Evolutionary conservation across 768 basidiomycete genomes (phyloP).

Genomic region (Suillus discolor): DNA sequence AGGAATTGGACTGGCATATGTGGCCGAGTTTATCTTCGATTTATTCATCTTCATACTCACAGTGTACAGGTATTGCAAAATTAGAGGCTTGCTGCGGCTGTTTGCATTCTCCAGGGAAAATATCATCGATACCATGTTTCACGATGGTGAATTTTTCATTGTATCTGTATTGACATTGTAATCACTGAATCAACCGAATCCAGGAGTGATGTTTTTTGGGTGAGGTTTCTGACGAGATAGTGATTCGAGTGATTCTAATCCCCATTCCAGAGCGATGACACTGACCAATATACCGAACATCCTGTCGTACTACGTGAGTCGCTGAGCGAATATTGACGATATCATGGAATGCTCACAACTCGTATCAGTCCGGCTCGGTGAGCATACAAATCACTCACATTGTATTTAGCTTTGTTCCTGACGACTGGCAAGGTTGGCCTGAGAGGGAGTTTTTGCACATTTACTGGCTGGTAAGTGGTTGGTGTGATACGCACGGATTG

Average conservation of each 20-base stretch:
- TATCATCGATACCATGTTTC: slow-evolving; percentile 44
- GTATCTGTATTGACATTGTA: not conserved
- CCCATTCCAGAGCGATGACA: slow-evolving; percentile 38
- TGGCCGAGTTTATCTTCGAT: slow-evolving; percentile 54
- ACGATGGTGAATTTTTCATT: slow-evolving; percentile 46
- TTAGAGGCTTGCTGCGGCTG: slow-evolving; percentile 26
- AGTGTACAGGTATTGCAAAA: slow-evolving; percentile 45
- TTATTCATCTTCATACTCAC: slow-evolving; percentile 49
- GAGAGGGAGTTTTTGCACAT: slow-evolving; percentile 48
- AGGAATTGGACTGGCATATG: slow-evolving; percentile 45
- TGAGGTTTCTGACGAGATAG: slow-evolving; percentile 28
- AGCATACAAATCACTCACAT: not conserved
- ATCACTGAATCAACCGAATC: not conserved
- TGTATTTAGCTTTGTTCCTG: not conserved
- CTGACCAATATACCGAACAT: slow-evolving; percentile 52
- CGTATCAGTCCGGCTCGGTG: slow-evolving; percentile 11
- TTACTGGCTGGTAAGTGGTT: slow-evolving; percentile 46
- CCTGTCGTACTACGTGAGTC: slow-evolving; percentile 40
- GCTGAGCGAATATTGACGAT: not conserved
- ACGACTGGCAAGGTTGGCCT: slow-evolving; percentile 17
- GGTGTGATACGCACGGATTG: not conserved
- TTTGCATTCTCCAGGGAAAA: slow-evolving; percentile 31
- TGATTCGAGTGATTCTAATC: not conserved
- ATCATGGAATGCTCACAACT: not conserved
- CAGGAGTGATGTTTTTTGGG: slow-evolving; percentile 61